Conservation (phyloP, 257 asterid species). For the Knoxia roxburghii region DNA sequence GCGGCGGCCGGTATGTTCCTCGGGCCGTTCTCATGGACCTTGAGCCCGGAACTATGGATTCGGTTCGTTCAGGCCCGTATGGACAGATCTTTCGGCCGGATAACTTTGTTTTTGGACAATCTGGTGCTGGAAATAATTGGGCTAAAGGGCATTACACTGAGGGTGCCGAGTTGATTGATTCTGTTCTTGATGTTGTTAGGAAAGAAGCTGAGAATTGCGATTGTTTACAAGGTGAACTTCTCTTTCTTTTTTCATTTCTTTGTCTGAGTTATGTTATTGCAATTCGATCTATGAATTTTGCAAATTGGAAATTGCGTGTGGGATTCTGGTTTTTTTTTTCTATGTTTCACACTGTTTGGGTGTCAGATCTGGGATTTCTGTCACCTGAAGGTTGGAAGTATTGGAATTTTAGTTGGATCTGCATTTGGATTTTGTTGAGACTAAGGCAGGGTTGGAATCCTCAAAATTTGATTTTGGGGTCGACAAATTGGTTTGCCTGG, state of each 20-base stretch:
- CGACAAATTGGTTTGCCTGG: background rate
- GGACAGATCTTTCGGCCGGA: constrained; percentile 64
- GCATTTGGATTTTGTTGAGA: background rate
- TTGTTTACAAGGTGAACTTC: constrained; percentile 44
- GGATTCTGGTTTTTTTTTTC: background rate
- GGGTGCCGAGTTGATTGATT: constrained; percentile 54
- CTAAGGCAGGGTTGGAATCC: background rate
- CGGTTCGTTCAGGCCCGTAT: constrained; percentile 54
- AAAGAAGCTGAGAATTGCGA: constrained; percentile 58
- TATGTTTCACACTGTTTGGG: background rate
- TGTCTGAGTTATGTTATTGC: background rate
- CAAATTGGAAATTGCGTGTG: background rate
- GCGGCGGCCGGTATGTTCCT: constrained; percentile 66
- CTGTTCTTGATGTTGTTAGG: constrained; percentile 51
- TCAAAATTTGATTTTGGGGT: background rate
- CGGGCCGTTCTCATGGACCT: constrained; percentile 67
- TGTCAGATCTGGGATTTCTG: background rate
- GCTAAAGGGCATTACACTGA: constrained; percentile 58
- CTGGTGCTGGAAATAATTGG: constrained; percentile 64
- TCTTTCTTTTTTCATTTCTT: background rate
- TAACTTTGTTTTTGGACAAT: constrained; percentile 55
- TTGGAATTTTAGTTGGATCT: background rate
- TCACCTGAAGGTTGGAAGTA: background rate
- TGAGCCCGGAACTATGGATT: constrained; percentile 68
- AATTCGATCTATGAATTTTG: background rate